Percentiles rank a stretch among this genome's conserved stretches.
phyloP scores from a whole-genome alignment of 1,284 basidiomycete species.

The Vanrija sp. region DNA sequence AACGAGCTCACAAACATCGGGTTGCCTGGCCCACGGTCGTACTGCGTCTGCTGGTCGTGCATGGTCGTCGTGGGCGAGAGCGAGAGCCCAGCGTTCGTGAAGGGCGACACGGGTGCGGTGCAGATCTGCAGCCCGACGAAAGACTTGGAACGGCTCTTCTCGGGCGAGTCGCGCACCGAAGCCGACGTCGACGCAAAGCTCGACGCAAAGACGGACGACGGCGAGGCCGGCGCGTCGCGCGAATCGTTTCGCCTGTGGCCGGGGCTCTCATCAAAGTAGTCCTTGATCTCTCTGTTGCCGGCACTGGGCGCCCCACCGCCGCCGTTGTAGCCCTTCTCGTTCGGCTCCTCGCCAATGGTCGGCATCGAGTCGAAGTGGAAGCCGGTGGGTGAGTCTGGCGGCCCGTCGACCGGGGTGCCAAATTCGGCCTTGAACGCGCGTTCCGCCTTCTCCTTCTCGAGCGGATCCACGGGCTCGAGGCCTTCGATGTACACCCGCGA shows the following conservation, averaged over 20 bases:
- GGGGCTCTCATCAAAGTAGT: not conserved
- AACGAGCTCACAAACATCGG: conserved; percentile 46
- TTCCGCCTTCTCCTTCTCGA: conserved; percentile 16
- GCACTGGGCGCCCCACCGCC: conserved; percentile 4
- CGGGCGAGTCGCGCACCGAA: not conserved
- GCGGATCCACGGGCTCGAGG: conserved; percentile 29
- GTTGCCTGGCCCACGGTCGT: conserved; percentile 41
- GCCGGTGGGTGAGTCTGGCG: conserved; percentile 10
- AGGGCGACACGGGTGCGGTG: conserved; percentile 15
- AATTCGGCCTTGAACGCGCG: conserved; percentile 23
- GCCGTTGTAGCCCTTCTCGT: not conserved
- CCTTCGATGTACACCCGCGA: conserved; percentile 44
- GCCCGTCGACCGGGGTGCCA: conserved; percentile 32
- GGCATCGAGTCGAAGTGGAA: conserved; percentile 32
- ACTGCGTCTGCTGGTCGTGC: conserved; percentile 9
- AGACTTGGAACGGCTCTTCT: conserved; percentile 24
- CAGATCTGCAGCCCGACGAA: conserved; percentile 45
- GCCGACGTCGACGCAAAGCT: not conserved
- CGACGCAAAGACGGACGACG: not conserved
- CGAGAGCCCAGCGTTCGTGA: not conserved
- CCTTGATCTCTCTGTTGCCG: not conserved
- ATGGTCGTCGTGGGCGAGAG: not conserved
- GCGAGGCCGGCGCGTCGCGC: not conserved
- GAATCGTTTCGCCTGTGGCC: not conserved
- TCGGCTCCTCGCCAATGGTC: conserved; percentile 30